Conservation (phyloP, 2,329 filamentous ascomycete genomes). For the Botrytis cinerea region DNA sequence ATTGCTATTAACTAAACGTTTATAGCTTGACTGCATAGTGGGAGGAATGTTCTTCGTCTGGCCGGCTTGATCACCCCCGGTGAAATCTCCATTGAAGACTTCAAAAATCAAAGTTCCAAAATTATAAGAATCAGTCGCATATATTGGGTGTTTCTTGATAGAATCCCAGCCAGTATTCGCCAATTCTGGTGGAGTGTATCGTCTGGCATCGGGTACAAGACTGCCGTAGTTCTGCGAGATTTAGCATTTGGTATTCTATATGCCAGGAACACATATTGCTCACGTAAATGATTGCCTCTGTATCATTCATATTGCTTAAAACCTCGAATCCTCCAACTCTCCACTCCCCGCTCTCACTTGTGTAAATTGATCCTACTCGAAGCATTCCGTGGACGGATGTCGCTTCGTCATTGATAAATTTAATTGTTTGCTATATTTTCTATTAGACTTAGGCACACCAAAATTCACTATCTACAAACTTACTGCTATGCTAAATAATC, state of each 20-base stretch:
- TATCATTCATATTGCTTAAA: slow-evolving; percentile 91
- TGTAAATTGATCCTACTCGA: slow-evolving; percentile 84
- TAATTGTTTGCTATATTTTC: slow-evolving; percentile 71
- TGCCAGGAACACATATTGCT: background rate
- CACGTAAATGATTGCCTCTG: slow-evolving; percentile 89
- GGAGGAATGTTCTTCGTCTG: slow-evolving; percentile 85
- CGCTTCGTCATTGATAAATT: slow-evolving; percentile 94
- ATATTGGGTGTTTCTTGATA: slow-evolving; percentile 78
- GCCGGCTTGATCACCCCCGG: slow-evolving; percentile 74
- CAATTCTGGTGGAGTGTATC: slow-evolving; percentile 87
- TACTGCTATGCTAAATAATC: slow-evolving; percentile 82
- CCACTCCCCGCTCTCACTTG: slow-evolving; percentile 96
- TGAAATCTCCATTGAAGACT: slow-evolving; percentile 85
- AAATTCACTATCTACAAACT: slow-evolving; percentile 29
- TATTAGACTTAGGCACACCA: slow-evolving; percentile 11
- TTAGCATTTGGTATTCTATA: slow-evolving; percentile 13
- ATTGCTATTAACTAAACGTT: slow-evolving; percentile 82
- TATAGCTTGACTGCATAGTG: slow-evolving; percentile 88
- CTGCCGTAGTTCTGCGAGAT: slow-evolving; percentile 73
- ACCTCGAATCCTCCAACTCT: slow-evolving; percentile 93
- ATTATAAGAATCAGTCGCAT: slow-evolving; percentile 84
- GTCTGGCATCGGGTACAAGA: slow-evolving; percentile 77
- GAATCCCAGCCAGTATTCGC: slow-evolving; percentile 86
- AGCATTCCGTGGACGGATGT: slow-evolving; percentile 87
- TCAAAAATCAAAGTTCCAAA: slow-evolving; percentile 85